phyloP scores from a whole-genome alignment of 2,329 filamentous ascomycete species.

The Fusarium sp. region DNA sequence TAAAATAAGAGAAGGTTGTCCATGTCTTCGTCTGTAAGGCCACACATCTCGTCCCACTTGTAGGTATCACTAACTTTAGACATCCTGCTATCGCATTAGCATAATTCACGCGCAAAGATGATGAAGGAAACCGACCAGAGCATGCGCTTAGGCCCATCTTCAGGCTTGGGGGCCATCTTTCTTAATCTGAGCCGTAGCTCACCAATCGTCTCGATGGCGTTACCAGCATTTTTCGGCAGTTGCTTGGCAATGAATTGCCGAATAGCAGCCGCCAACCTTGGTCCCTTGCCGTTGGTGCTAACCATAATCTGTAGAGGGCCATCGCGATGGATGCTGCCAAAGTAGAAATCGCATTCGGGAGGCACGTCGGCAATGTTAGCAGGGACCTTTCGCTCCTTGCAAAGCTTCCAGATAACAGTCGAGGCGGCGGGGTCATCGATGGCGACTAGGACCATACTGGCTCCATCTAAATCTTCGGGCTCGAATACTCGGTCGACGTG shows the following conservation, averaged over 20 bases:
- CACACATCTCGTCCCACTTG: constrained; percentile 84
- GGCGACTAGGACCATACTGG: constrained; percentile 90
- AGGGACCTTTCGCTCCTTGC: constrained; percentile 83
- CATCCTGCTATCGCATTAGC: constrained; percentile 71
- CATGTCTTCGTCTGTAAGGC: constrained; percentile 87
- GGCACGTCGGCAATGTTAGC: constrained; percentile 98
- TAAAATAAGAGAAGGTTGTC: constrained; percentile 84
- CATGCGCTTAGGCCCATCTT: constrained; percentile 89
- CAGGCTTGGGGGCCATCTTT: constrained; percentile 75
- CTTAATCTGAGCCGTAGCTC: constrained; percentile 82
- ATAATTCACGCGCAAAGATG: not conserved
- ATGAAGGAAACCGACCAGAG: constrained; percentile 71
- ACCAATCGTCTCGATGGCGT: constrained; percentile 87
- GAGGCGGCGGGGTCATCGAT: constrained; percentile 95
- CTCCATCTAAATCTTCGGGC: constrained; percentile 83
- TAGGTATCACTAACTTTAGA: constrained; percentile 89
- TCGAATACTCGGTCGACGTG: constrained; percentile 88
- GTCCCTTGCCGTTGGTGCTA: constrained; percentile 96
- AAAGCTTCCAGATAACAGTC: constrained; percentile 90
- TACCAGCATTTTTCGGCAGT: constrained; percentile 82
- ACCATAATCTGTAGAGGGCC: constrained; percentile 98
- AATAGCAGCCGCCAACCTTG: constrained; percentile 88
- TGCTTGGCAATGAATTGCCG: constrained; percentile 81
- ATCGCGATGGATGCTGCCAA: constrained; percentile 94
- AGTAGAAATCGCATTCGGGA: constrained; percentile 98